These are phyloP conservation scores for Talaromyces sp. DNA, from an alignment of 2,329 filamentous ascomycete species.

Conservation along the genomic window DNA sequence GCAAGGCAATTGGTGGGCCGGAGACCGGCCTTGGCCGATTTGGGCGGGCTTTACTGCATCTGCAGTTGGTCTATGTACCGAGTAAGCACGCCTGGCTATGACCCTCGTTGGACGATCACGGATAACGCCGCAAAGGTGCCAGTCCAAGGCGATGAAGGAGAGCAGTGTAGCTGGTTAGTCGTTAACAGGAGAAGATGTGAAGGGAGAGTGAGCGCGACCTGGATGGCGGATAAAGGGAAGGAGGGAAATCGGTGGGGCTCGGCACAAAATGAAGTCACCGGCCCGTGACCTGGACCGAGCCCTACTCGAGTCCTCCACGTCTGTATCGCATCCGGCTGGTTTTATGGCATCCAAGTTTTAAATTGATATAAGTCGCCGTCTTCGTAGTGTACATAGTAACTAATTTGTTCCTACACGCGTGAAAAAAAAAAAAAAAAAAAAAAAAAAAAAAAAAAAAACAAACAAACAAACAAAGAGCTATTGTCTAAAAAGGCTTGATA, in stretches of 20 bases:
- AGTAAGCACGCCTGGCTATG: not conserved
- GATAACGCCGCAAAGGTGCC: not conserved
- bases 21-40: not conserved
- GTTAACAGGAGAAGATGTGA: not conserved
- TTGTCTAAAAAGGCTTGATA: not conserved
- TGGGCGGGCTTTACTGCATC: not conserved
- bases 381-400: not conserved
- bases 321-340: not conserved
- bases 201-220: not conserved
- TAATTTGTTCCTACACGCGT: not conserved
- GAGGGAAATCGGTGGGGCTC: not conserved
- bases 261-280: constrained; percentile 1
- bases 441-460: too few species aligned
- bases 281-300: not conserved
- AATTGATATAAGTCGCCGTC: not conserved
- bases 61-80: not conserved
- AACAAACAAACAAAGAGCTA: too few species aligned
- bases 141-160: not conserved
- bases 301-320: not conserved
- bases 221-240: not conserved
- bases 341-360: not conserved
- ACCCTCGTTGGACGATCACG: not conserved
- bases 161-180: not conserved
- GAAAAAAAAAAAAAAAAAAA: too few species aligned
- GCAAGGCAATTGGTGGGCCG: constrained; percentile 12